These are phyloP conservation scores for Botryotinia globosa DNA, from an alignment of 2,329 filamentous ascomycete genomes.

Conservation along the genomic window DNA sequence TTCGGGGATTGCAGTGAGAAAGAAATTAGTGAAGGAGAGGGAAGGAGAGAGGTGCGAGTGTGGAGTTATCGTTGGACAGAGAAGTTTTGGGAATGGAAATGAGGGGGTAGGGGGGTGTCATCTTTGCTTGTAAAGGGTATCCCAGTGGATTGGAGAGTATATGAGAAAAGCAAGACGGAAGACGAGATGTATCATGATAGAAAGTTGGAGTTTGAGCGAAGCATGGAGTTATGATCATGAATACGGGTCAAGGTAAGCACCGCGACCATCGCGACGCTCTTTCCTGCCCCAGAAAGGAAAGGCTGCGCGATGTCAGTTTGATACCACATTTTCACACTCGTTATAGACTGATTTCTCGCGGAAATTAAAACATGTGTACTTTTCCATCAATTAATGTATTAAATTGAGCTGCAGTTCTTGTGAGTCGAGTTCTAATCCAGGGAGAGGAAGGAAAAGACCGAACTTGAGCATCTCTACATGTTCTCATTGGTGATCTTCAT, in stretches of 20 bases:
- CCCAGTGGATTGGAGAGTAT: neutral
- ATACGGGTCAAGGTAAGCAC: neutral
- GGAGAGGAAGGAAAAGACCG: neutral
- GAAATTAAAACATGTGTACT: neutral
- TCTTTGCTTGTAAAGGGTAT: slow-evolving; percentile 7
- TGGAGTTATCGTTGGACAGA: neutral
- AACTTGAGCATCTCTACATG: neutral
- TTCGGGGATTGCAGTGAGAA: slow-evolving; percentile 10
- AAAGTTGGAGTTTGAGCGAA: neutral
- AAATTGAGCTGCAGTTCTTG: neutral
- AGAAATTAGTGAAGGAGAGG: neutral
- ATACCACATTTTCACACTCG: neutral
- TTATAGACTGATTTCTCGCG: neutral
- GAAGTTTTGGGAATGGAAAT: neutral
- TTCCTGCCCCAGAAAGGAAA: fast-evolving
- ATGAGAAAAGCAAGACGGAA: neutral
- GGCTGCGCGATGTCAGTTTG: fast-evolving
- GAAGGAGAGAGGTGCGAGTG: neutral
- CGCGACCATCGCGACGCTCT: neutral
- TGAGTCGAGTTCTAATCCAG: neutral
- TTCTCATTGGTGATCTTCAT: neutral
- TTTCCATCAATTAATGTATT: neutral
- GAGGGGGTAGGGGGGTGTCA: neutral
- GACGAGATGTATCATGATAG: too few species aligned
- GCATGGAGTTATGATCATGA: neutral